A percentile compares a stretch with the other conserved stretches of the same genome.
These are phyloP conservation scores for Elaeis guineensis DNA, from an alignment of 176 grass and related monocot species.

Conservation along the genomic window DNA sequence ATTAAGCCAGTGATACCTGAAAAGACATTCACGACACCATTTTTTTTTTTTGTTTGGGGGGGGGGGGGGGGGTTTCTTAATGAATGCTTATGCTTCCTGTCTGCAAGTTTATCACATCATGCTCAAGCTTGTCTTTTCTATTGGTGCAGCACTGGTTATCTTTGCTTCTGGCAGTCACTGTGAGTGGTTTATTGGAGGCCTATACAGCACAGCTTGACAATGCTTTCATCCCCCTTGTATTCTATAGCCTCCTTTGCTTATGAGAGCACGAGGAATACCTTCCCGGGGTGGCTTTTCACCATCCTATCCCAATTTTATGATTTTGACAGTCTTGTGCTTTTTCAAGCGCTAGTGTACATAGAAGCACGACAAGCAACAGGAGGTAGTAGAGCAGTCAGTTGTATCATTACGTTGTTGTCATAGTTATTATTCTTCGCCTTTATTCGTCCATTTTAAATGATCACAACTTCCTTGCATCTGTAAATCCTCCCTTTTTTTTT, in stretches of 20 bases:
- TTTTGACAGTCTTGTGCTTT: too few species aligned
- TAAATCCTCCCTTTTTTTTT: background rate
- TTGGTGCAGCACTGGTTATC: constrained; percentile 78
- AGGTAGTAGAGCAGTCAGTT: background rate
- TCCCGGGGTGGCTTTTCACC: too few species aligned
- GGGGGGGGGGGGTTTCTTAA: background rate
- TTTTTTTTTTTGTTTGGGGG: constrained; percentile 8
- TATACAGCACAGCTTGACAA: constrained; percentile 89
- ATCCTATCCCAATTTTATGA: too few species aligned
- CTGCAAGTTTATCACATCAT: background rate
- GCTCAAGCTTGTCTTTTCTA: constrained; percentile 11
- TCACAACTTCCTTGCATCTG: too few species aligned
- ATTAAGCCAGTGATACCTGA: too few species aligned
- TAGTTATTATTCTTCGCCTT: too few species aligned
- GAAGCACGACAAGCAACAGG: background rate
- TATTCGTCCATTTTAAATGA: too few species aligned
- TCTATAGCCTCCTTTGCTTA: constrained; percentile 89
- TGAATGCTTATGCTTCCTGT: background rate
- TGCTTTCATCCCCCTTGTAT: constrained; percentile 87
- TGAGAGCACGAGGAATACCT: constrained; percentile 8
- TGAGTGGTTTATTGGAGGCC: constrained; percentile 77
- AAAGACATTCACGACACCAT: background rate
- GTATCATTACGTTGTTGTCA: too few species aligned
- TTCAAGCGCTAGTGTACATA: too few species aligned
- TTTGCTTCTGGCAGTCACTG: constrained; percentile 59